Conservation (phyloP, 1,284 basidiomycete species). For the Schizophyllum commune region DNA sequence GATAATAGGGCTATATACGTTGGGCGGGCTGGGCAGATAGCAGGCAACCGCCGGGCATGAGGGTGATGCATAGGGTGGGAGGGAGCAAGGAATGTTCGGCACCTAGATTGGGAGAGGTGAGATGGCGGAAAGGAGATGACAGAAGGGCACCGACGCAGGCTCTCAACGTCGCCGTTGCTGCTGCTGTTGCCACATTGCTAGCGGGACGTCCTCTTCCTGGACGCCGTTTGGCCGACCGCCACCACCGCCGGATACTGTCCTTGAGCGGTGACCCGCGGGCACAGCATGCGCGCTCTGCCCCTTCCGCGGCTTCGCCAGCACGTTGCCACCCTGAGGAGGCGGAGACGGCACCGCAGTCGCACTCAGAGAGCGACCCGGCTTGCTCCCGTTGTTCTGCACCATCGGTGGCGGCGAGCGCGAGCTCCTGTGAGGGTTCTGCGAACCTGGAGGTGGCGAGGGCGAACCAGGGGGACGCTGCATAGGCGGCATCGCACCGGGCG, state of each 20-base stretch:
- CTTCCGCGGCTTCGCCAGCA: slow-evolving; percentile 47
- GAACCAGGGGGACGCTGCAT: slow-evolving; percentile 27
- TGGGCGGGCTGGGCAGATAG: not conserved
- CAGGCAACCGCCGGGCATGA: not conserved
- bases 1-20: not conserved
- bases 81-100: too few relatives aligned
- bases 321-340: slow-evolving; percentile 33
- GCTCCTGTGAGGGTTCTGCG: slow-evolving; percentile 17
- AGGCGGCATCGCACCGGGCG: slow-evolving; percentile 58
- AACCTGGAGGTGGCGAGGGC: slow-evolving; percentile 26
- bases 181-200: slow-evolving; percentile 71
- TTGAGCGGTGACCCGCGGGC: slow-evolving; percentile 32
- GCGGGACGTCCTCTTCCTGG: slow-evolving; percentile 67
- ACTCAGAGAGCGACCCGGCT: slow-evolving; percentile 57
- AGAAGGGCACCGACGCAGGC: not conserved
- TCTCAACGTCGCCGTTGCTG: slow-evolving; percentile 38
- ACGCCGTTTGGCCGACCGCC: slow-evolving; percentile 23
- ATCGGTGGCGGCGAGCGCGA: slow-evolving; percentile 29
- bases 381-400: slow-evolving; percentile 23
- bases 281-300: slow-evolving; percentile 56
- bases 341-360: slow-evolving; percentile 46
- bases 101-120: too few relatives aligned
- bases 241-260: slow-evolving; percentile 27
- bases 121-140: too few relatives aligned
- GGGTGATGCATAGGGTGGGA: too few relatives aligned